Evolutionary conservation across 257 asterid genomes (phyloP).

Genomic region (Agastache rugosa): DNA sequence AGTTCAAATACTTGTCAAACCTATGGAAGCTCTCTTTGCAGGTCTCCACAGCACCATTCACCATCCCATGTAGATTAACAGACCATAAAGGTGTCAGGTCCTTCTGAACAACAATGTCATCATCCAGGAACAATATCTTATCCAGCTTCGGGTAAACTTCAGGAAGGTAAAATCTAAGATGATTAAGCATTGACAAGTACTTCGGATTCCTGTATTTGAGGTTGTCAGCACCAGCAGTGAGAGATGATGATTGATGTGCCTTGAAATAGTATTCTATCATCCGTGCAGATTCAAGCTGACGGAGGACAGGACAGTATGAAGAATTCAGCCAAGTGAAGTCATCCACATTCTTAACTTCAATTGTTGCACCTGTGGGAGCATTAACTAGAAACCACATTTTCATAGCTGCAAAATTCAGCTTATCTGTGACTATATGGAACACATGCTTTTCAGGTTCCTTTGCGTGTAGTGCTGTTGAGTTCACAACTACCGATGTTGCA

Average conservation of each 20-base stretch:
- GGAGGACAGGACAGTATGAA: slow-evolving; percentile 91
- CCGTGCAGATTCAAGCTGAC: slow-evolving; percentile 89
- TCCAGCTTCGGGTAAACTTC: slow-evolving; percentile 90
- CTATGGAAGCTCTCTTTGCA: slow-evolving; percentile 97
- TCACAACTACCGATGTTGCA: slow-evolving; percentile 91
- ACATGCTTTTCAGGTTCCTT: slow-evolving; percentile 86
- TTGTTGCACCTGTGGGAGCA: slow-evolving; percentile 72
- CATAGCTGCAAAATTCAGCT: slow-evolving; percentile 90
- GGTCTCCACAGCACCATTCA: slow-evolving; percentile 94
- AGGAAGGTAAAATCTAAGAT: slow-evolving; percentile 94
- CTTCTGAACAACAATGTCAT: slow-evolving; percentile 94
- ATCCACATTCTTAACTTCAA: slow-evolving; percentile 85
- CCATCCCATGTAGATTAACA: slow-evolving; percentile 84
- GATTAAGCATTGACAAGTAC: slow-evolving; percentile 94
- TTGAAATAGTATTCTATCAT: slow-evolving; percentile 95
- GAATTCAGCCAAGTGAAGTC: slow-evolving; percentile 94
- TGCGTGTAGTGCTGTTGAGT: slow-evolving; percentile 83
- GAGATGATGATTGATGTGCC: slow-evolving; percentile 86
- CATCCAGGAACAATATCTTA: slow-evolving; percentile 87
- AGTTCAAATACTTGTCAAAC: slow-evolving; percentile 90
- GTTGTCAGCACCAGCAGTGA: slow-evolving; percentile 74
- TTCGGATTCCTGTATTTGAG: slow-evolving; percentile 94
- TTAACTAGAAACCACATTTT: slow-evolving; percentile 95
- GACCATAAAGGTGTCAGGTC: slow-evolving; percentile 93
- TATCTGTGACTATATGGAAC: slow-evolving; percentile 92